Base-by-base conservation (phyloP, 305 asterid genomes). In the Striga hermonthica region DNA sequence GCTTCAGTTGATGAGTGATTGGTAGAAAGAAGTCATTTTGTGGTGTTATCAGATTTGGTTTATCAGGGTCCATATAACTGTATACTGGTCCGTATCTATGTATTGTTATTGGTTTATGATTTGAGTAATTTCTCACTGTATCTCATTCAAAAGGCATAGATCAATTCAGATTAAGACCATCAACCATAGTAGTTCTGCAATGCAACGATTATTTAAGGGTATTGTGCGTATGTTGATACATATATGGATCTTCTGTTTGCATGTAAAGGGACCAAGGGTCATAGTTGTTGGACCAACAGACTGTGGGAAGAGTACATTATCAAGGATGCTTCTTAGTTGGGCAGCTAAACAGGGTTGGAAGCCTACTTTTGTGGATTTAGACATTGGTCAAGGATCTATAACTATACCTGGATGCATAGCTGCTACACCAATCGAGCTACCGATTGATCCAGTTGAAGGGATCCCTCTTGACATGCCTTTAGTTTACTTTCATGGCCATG, bases 301-400 rank as follows among this genome's bases (percentile, higher is more conserved):
- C 82, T 93, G 96, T 28, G 99, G 99, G 69, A 93, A 93, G 83
- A 90, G 99, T 77, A 87, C 99, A 47, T 76, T 93, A 75, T 78
- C 95, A 47, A 78, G 95, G 78, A 93, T 93, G 99, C 96, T 93
- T 75, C 95, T 93, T 76, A 93, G 99, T 79, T 93, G 99, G 99
- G 97, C 99, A 50, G 94, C 97, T 58, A 93, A 93, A 80, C 95
- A 82, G 81, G 99, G 99, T n/a, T 90, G 99, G 99, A 93, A 93
- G 77, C 99, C 99, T 15, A 93, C 99, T 62, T 90, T 81, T 82
- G 97, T 93, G 66, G 99, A 93, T 86, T 78, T 93, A 73, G 97
- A 93, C 79, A 83, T 90, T 45, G 99, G 99, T 68, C 97, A 93
- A 83, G 99, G 99, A 73, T 82, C 99, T 35, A 86, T 93, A 74